Conservation (phyloP, 169 alveolate species). For the Perkinsus marinus region DNA sequence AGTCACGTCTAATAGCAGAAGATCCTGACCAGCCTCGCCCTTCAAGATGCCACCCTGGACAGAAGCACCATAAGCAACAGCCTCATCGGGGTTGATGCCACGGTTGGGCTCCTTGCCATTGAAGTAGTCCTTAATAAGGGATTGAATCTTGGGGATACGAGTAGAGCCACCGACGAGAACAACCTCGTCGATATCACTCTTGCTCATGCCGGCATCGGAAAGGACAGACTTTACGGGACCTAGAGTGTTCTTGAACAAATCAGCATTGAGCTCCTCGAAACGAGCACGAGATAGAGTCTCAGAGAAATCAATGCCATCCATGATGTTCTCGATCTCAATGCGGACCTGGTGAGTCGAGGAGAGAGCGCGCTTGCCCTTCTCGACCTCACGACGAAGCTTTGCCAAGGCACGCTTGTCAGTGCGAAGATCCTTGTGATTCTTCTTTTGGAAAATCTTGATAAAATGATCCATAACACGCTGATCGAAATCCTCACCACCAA, state of each 20-base stretch:
- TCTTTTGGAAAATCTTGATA: conserved; percentile 78
- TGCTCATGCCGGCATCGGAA: conserved; percentile 71
- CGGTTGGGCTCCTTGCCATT: conserved; percentile 80
- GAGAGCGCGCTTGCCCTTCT: conserved; percentile 91
- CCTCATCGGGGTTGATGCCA: conserved; percentile 87
- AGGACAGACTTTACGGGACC: conserved; percentile 80
- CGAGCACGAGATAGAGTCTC: conserved; percentile 86
- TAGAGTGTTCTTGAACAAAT: conserved; percentile 72
- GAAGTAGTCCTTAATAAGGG: conserved; percentile 78
- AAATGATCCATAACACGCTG: conserved; percentile 84
- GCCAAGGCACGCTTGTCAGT: conserved; percentile 86
- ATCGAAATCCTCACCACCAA: conserved; percentile 93
- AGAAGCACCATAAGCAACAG: conserved; percentile 93
- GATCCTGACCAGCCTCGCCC: conserved; percentile 81
- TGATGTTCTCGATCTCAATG: conserved; percentile 74
- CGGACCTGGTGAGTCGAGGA: conserved; percentile 55
- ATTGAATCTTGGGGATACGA: conserved; percentile 83
- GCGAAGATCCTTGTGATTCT: conserved; percentile 74
- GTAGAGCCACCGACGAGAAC: conserved; percentile 94
- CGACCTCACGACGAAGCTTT: conserved; percentile 92
- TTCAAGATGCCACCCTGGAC: conserved; percentile 83
- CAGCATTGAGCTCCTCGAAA: conserved; percentile 79
- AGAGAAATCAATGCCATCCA: conserved; percentile 75
- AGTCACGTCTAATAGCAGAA: conserved; percentile 85
- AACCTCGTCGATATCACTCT: conserved; percentile 74